Conservation (phyloP, 2,329 filamentous ascomycete genomes). For the Lachnum nothofagi region DNA sequence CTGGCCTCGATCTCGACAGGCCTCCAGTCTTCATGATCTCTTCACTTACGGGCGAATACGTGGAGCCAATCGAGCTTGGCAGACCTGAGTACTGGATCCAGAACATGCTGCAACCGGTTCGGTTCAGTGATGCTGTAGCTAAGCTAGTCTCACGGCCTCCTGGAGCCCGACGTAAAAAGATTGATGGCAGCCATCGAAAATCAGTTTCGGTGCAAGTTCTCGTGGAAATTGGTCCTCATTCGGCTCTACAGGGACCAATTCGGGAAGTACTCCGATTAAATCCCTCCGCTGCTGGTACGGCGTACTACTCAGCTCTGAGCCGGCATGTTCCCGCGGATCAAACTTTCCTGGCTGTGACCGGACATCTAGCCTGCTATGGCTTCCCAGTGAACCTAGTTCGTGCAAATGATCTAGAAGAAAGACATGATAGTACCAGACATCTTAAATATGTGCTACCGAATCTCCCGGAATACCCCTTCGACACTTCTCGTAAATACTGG, state of each 20-base stretch:
- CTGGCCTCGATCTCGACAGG: neutral
- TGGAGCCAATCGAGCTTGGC: too few relatives aligned
- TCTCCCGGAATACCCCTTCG: conserved; percentile 8
- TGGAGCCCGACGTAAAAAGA: neutral
- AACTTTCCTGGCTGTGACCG: conserved; percentile 41
- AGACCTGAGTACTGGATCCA: too few relatives aligned
- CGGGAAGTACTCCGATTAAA: conserved; percentile 24
- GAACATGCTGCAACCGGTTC: too few relatives aligned
- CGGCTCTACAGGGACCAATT: conserved; percentile 30
- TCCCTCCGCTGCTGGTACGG: conserved; percentile 43
- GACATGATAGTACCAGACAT: neutral
- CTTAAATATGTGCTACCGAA: neutral
- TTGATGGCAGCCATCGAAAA: neutral
- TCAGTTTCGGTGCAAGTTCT: conserved; percentile 2
- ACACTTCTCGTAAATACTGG: conserved; percentile 6
- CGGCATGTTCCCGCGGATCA: conserved; percentile 17
- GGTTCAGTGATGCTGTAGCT: too few relatives aligned
- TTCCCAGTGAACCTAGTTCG: conserved; percentile 40
- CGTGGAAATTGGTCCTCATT: conserved; percentile 33
- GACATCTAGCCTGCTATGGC: conserved; percentile 40
- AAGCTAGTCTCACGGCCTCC: neutral
- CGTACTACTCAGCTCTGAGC: conserved; percentile 38
- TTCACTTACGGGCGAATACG: conserved; percentile 1
- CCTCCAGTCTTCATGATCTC: neutral
- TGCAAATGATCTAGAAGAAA: conserved; percentile 34